phyloP scores from a whole-genome alignment of 1,139 yeast species.

The Hansenula anomala region DNA sequence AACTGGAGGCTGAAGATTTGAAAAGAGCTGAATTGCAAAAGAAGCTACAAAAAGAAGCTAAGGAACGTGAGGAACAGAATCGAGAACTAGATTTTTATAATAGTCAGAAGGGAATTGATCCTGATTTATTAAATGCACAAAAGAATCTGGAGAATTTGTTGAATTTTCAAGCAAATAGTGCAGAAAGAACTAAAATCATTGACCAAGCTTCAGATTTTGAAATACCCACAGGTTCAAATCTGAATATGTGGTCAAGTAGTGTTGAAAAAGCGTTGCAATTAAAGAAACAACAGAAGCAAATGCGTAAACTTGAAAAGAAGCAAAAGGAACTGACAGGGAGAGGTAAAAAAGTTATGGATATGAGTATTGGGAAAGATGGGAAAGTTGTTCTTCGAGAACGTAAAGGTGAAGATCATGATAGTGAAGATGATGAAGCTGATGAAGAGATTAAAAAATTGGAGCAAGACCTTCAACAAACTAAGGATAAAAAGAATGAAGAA shows the following conservation, averaged over 20 bases:
- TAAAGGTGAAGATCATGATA: slow-evolving; percentile 17
- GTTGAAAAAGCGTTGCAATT: slow-evolving; percentile 79
- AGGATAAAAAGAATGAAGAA: slow-evolving; percentile 24
- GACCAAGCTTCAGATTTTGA: slow-evolving; percentile 93
- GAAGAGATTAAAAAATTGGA: slow-evolving; percentile 31
- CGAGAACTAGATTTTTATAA: slow-evolving; percentile 35
- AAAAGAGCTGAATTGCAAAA: slow-evolving; percentile 25
- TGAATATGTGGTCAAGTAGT: slow-evolving; percentile 81
- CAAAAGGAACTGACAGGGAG: slow-evolving; percentile 63
- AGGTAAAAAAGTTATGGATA: slow-evolving; percentile 69
- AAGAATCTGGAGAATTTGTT: slow-evolving; percentile 66
- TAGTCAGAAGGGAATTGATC: slow-evolving; percentile 33
- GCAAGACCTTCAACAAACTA: slow-evolving; percentile 26
- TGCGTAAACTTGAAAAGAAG: slow-evolving; percentile 55
- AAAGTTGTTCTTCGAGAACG: slow-evolving; percentile 47
- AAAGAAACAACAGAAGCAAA: slow-evolving; percentile 74
- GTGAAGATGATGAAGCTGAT: slow-evolving; percentile 22
- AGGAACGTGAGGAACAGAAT: slow-evolving; percentile 34
- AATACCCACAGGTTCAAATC: slow-evolving; percentile 39
- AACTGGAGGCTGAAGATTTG: slow-evolving; percentile 36
- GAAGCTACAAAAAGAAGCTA: slow-evolving; percentile 32
- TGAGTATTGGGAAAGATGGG: slow-evolving; percentile 74
- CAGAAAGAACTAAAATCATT: slow-evolving; percentile 85
- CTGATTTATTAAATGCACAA: slow-evolving; percentile 64
- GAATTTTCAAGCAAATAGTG: slow-evolving; percentile 79